Evolutionary conservation across 495 filamentous ascomycete species (phyloP).

Genomic region (Diplogelasinospora grovesii): DNA sequence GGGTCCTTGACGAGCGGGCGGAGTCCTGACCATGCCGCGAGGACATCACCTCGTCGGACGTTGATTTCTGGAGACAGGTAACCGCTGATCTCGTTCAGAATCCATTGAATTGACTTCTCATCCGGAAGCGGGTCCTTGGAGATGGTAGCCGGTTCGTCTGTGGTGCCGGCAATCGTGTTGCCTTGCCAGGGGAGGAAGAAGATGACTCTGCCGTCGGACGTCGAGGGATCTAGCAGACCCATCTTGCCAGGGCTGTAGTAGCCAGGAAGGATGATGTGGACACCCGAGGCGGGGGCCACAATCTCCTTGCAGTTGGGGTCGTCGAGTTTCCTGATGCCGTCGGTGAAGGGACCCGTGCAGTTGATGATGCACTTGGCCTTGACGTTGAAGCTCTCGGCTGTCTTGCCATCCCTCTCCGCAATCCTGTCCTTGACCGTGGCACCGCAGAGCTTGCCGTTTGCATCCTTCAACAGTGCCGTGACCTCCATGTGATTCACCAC

Average conservation of each 20-base stretch:
- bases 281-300: conserved; percentile 87
- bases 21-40: conserved; percentile 94
- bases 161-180: conserved; percentile 97
- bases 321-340: conserved; percentile 89
- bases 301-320: conserved; percentile 68
- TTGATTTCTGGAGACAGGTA: conserved; percentile 92
- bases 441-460: conserved; percentile 69
- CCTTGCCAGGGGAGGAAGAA: conserved; percentile 99
- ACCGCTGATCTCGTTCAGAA: conserved; percentile 79
- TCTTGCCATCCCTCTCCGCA: conserved; percentile 44
- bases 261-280: conserved; percentile 90
- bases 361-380: conserved; percentile 91
- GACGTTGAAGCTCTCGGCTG: conserved; percentile 59
- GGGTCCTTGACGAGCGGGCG: conserved; percentile 91
- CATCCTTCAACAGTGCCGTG: conserved; percentile 74
- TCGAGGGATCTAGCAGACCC: conserved; percentile 92
- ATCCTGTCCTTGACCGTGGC: conserved; percentile 73
- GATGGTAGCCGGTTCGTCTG: conserved; percentile 79
- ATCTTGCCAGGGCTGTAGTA: conserved; percentile 94
- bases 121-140: conserved; percentile 77
- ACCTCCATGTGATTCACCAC: conserved; percentile 93
- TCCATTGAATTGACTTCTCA: conserved; percentile 95
- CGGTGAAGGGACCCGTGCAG: conserved; percentile 93
- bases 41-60: conserved; percentile 86
- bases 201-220: conserved; percentile 93